Evolutionary conservation across 2,329 filamentous ascomycete species (phyloP), one percentile per base, ranked within the genome.

Genomic region (Microdochium paspali): DNA sequence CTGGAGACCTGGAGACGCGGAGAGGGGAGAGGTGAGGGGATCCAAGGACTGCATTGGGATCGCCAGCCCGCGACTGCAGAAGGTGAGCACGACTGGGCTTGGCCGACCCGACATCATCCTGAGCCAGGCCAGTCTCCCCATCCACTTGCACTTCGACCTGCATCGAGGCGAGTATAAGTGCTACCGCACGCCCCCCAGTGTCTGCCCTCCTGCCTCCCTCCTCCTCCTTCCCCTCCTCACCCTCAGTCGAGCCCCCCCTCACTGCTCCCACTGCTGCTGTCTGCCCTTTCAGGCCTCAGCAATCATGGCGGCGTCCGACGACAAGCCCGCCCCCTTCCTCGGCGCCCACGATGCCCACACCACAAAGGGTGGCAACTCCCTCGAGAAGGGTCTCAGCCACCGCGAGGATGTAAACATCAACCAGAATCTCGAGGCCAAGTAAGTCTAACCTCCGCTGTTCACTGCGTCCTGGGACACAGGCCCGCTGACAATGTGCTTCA

Each of bases 351-450:
- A 40, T 20, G n/a, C 35, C 3, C 3, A 40, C 18, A 21, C 35
- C 35, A 21, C 35, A n/a, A 40, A 40, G 35, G 35, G 35, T 21
- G 35, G 35, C 35, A 40, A 40, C 35, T 40, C 35, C 35, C 35
- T 40, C 35, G 35, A 40, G 35, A 20, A 12, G 12, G 35, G 35
- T 9, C 18, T 40, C 13, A 40, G 35, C 35, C 35, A 40, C 35
- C 15, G 15, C 18, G 62, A 69, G 44, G 56, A 69, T 51, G 58
- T 61, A 39, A 64, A 69, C 28, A 49, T 71, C 18, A 62, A 61
- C 48, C 52, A 51, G 15, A 69, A 71, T 50, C 62, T 72, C n/a
- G 60, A 68, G 50, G 68, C 69, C 48, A 72, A 59, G 69, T 71
- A 60, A 57, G 67, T 21, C 4, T 18, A 20, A n/a, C n/a, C n/a